Base-by-base conservation (phyloP, 2,329 filamentous ascomycete species). In the Magnaporthiopsis incrustans region DNA sequence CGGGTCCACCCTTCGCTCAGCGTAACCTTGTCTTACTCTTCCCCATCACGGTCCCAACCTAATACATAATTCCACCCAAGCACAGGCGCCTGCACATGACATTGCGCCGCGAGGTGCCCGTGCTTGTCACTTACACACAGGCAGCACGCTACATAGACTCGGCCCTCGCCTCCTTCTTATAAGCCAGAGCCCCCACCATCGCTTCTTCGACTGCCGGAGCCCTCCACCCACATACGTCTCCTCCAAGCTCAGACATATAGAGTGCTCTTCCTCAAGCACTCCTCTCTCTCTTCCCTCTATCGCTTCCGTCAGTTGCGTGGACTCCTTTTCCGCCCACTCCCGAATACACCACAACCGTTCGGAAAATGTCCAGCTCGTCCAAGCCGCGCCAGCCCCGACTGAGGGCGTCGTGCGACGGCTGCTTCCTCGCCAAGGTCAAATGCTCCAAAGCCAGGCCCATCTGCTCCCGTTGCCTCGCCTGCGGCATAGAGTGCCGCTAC, bases 351-450 rank as follows among this genome's bases (percentile, higher is more conserved):
- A 8, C 22, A 60, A 38, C 15, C 59, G 18, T 44, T 44, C 25
- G 2, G 44, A 66, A 57, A 57, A 71, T 70, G 66, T 65, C 68
- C 7, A 66, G 67, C 27, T 64, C 68, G 22, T 61, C 69, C 1
- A 73, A 72, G 61, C 67, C 66, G 11, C 70, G 71, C 22, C 71
- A 72, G 61, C 70, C 70, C 5, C 69, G 71, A 18, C 68, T 73
- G 57, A 67, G 71, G 25, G 71, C 71, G 27, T 83, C 81, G 25
- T 84, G 82, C 69, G 81, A 84, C 66, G 80, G 79, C 10, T 84
- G 82, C 71, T 83, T 83, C 70, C 71, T 82, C 26, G 81, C 81
- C 66, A 84, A 84, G 69, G 81, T 84, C 72, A 84, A 83, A 68
- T 84, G 82, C 71, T 82, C 79, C 66, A 84, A 84, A 67, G 74